Conservation (phyloP, 495 filamentous ascomycete genomes). For the Aspergillus nanangensis region DNA sequence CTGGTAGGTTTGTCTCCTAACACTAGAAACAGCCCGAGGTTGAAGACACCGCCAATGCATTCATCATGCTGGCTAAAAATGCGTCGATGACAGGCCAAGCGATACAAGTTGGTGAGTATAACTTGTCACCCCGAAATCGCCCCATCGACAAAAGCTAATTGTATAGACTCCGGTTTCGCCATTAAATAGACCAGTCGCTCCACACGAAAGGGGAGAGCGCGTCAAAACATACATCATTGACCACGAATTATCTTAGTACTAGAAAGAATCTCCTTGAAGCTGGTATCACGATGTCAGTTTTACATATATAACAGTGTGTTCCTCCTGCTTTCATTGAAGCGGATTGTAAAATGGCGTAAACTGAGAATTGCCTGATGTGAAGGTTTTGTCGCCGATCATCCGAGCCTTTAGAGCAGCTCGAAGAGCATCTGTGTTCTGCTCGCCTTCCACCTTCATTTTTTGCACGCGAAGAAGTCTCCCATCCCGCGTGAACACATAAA, state of each 20-base stretch:
- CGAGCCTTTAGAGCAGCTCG: constrained; percentile 39
- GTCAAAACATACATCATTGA: too few relatives aligned
- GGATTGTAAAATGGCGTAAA: constrained; percentile 38
- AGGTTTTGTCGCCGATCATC: constrained; percentile 33
- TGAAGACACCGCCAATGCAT: constrained; percentile 52
- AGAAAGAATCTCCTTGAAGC: background rate
- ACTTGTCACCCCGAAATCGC: background rate
- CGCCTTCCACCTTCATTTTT: constrained; percentile 42
- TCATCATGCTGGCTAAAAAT: constrained; percentile 49
- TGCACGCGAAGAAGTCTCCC: constrained; percentile 33
- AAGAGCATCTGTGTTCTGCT: constrained; percentile 30
- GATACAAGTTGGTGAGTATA: constrained; percentile 46
- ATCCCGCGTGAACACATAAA: constrained; percentile 38
- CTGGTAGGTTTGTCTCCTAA: constrained; percentile 7
- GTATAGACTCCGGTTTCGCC: constrained; percentile 35
- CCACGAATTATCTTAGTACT: background rate
- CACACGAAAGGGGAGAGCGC: background rate
- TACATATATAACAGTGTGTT: constrained; percentile 10
- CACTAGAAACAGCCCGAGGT: constrained; percentile 39
- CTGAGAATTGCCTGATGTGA: constrained; percentile 19
- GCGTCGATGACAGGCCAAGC: constrained; percentile 54
- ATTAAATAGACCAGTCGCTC: constrained; percentile 12
- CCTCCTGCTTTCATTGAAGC: constrained; percentile 20
- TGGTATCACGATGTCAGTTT: constrained; percentile 19
- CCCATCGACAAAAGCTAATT: constrained; percentile 5